Evolutionary conservation across 768 basidiomycete species (phyloP), one percentile per base, ranked within the genome.

Genomic region (Tricholoma saponaceum): DNA sequence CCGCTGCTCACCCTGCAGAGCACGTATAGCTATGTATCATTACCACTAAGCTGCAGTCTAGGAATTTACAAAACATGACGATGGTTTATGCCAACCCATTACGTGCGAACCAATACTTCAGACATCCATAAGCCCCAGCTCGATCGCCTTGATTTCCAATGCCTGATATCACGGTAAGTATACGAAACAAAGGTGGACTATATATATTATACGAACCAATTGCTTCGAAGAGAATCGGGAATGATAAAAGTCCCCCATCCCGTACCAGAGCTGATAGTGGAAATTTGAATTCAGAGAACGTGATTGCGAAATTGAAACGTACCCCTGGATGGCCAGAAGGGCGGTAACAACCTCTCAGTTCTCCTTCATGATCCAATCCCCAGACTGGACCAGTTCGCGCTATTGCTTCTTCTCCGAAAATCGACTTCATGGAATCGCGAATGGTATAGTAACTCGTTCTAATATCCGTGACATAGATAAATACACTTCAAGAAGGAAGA

Each of bases 271-370:
- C 77, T 78, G 33, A 9, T 41, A 35, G 7, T 2, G 22, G 49
- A 20, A 43, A 4, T 12, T n/a, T 13, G 22, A 37, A 39, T 54
- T 23, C 12, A 32, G 25, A 28, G 20, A n/a, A 44, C 18, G 13
- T 32, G 14, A 20, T 4, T 25, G 26, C 4, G 23, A 41, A 18
- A 22, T 56, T 53, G 25, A 14, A 9, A 66, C 72, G 52, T 51
- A 76, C 76, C 1, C 74, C 77, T 25, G 76, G 77, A 60, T 77
- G 74, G 1, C 79, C 79, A 2, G 74, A 70, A 5, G 75, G 76
- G 9, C 73, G 67, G 56, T 74, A 79, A 51, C 68, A 62, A 4
- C 72, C 73, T 35, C 59, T 61, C 2, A 74, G 30, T 55, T 79
- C 78, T 0, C 75, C 76, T 57, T 78, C 77, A n/a, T 69, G 67